phyloP scores from a whole-genome alignment of 2,329 filamentous ascomycete genomes.

The Cladorrhinum sp. region DNA sequence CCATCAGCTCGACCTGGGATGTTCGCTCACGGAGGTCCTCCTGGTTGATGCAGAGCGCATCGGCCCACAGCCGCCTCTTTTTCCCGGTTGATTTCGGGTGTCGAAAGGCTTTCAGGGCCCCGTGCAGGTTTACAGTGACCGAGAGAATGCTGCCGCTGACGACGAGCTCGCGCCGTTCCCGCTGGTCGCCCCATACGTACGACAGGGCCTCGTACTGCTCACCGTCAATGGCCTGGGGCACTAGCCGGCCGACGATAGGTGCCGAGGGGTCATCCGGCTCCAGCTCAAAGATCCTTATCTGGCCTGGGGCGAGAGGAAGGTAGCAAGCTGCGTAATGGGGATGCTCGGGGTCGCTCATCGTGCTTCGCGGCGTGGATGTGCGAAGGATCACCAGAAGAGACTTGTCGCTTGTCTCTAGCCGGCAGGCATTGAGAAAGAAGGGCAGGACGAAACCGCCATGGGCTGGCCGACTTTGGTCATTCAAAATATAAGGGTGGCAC shows the following conservation, averaged over 20 bases:
- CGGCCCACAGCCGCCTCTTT: slow-evolving; percentile 24
- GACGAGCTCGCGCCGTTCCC: slow-evolving; percentile 7
- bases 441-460: not conserved
- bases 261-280: slow-evolving; percentile 13
- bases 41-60: slow-evolving; percentile 29
- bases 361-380: not conserved
- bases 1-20: slow-evolving; percentile 25
- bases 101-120: slow-evolving; percentile 15
- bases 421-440: not conserved
- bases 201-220: slow-evolving; percentile 22
- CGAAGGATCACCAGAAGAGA: not conserved
- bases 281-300: slow-evolving; percentile 20
- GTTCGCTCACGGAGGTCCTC: slow-evolving; percentile 19
- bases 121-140: slow-evolving; percentile 18
- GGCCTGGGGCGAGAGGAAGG: slow-evolving; percentile 9
- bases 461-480: not conserved
- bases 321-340: slow-evolving; percentile 12
- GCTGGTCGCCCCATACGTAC: slow-evolving; percentile 23
- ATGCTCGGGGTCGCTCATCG: not conserved
- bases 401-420: not conserved
- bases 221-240: slow-evolving; percentile 10
- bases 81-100: not conserved
- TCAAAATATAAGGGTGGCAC: not conserved
- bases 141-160: slow-evolving; percentile 13
- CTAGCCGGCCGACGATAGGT: slow-evolving; percentile 13